Conservation (phyloP, 2,329 filamentous ascomycete species). For the Fusarium sp. region DNA sequence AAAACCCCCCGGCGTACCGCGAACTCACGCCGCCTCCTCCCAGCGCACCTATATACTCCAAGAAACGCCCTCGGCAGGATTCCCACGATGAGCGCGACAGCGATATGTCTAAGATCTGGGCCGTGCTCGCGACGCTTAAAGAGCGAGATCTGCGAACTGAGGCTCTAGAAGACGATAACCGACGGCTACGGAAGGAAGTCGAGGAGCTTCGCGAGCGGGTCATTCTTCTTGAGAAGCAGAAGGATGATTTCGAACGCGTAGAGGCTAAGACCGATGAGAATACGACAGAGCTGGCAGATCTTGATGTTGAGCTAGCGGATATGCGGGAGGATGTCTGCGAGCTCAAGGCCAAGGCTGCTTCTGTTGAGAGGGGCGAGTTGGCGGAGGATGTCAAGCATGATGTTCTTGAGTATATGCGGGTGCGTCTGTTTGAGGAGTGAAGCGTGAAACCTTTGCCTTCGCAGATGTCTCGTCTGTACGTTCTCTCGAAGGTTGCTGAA, state of each 20-base stretch:
- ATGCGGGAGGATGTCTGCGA: not conserved
- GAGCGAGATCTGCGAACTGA: not conserved
- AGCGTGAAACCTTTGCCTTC: not conserved
- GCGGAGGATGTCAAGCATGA: not conserved
- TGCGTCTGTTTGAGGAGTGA: slow-evolving; percentile 14
- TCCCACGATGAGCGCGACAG: not conserved
- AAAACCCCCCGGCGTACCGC: not conserved
- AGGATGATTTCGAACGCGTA: not conserved
- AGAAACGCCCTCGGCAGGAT: not conserved
- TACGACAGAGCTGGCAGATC: not conserved
- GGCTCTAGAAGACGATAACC: not conserved
- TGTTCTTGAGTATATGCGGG: slow-evolving; percentile 8
- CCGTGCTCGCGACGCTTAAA: not conserved
- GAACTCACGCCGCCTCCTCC: not conserved
- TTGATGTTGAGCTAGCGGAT: not conserved
- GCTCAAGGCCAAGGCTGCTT: not conserved
- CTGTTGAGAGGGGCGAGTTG: slow-evolving; percentile 2
- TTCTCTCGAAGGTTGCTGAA: too few relatives aligned
- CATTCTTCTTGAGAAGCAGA: not conserved
- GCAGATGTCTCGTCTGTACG: too few relatives aligned
- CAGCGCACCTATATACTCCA: not conserved
- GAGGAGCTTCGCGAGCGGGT: not conserved
- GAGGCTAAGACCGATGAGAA: not conserved
- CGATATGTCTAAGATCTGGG: not conserved
- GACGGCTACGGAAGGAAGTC: not conserved